These are phyloP conservation scores for Sanghuangporus baumii DNA, from an alignment of 1,284 basidiomycete genomes.

Conservation along the genomic window DNA sequence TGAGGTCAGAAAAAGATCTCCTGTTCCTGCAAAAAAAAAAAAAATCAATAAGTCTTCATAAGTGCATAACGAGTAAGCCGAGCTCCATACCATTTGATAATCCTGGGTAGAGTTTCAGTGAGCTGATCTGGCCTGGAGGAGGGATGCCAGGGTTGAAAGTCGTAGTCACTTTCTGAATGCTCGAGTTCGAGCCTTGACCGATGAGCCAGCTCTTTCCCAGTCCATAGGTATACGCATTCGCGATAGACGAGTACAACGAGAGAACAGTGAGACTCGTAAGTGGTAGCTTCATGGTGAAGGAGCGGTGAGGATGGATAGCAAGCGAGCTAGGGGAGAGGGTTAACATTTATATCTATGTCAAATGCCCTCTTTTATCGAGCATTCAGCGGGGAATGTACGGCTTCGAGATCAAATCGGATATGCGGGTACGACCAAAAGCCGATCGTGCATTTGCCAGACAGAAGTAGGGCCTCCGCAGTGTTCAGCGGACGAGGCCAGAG, in stretches of 20 bases:
- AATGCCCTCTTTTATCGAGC: background rate
- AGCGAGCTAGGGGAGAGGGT: background rate
- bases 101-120: slow-evolving; percentile 14
- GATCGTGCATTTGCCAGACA: too few species aligned
- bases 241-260: background rate
- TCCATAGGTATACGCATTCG: slow-evolving; percentile 10
- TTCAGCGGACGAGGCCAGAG: background rate
- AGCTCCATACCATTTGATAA: slow-evolving; percentile 12
- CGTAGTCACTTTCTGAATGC: slow-evolving; percentile 13
- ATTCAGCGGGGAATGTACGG: too few species aligned
- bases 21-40: slow-evolving; percentile 4
- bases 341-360: background rate
- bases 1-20: slow-evolving; percentile 9
- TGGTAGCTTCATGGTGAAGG: background rate
- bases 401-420: too few species aligned
- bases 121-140: slow-evolving; percentile 6
- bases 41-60: background rate
- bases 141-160: slow-evolving; percentile 15
- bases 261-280: background rate
- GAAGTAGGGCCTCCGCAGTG: too few species aligned
- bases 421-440: too few species aligned
- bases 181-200: slow-evolving; percentile 7
- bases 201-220: slow-evolving; percentile 15
- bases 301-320: background rate
- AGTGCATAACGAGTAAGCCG: background rate